Evolutionary conservation across 2,329 filamentous ascomycete genomes (phyloP), one percentile per base, ranked within the genome.

Genomic region (Neonectria coccinea): DNA sequence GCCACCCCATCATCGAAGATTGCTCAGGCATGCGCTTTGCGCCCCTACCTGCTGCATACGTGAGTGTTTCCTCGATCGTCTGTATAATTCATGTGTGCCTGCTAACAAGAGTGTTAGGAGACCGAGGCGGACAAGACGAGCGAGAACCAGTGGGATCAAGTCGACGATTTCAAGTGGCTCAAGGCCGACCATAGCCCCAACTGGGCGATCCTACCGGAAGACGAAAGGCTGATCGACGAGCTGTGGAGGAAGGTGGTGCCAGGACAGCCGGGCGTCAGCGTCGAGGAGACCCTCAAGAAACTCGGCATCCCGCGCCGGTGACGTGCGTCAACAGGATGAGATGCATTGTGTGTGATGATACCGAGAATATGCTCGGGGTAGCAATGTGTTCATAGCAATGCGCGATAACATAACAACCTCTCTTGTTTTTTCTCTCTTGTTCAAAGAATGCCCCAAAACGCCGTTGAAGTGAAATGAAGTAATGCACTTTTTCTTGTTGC

Each of bases 81-180:
- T 39, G 36, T n/a, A 7, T 39, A 16, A 22, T 51, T 27, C 16
- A 33, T 33, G 11, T 33, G 9, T 20, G 12, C n/a, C 45, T 51
- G 36, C 52, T 67, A n/a, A 67, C 65, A 52, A 14, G 27, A 41
- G 11, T 68, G 16, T 52, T 52, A 77, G 73, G 62, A 66, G 45
- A 74, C 68, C 7, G 73, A 76, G 31, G 73, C 74, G 5, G 78
- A 80, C n/a, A 55, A 71, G 41, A 50, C 66, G 6, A 68, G 74
- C 4, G 79, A 80, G 62, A 95, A 97, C 76, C 87, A 91, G 73
- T 99, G 93, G 93, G 87, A 94, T 71, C 89, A 96, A 73, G 92
- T 98, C 16, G 93, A 98, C 77, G 96, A 99, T 78, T 99, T 99
- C 84, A 97, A 97, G 80, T 98, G 96, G 96, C 86, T 97, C 67